Evolutionary conservation across 2,329 filamentous ascomycete genomes (phyloP).

Genomic region (Amauroascus verrucosus): DNA sequence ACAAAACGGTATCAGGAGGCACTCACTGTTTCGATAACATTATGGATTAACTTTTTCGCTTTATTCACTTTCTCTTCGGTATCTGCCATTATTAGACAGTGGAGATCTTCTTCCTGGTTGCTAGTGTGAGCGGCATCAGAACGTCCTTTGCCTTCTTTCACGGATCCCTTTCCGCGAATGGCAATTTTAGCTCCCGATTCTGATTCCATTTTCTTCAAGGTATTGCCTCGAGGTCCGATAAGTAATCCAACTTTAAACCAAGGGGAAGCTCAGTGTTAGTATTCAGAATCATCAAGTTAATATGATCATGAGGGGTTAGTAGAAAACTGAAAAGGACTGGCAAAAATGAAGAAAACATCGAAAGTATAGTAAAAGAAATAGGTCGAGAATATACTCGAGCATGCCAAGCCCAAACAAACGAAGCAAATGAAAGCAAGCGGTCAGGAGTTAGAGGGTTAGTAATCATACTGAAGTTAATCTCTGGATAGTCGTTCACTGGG

Average conservation of each 20-base stretch:
- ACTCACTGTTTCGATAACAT: conserved; percentile 94
- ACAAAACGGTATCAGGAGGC: neutral
- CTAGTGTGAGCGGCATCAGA: conserved; percentile 98
- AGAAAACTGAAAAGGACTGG: conserved; percentile 15
- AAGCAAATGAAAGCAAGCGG: conserved; percentile 39
- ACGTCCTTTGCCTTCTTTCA: conserved; percentile 98
- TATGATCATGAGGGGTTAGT: conserved; percentile 17
- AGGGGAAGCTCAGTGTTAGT: conserved; percentile 85
- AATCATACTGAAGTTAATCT: conserved; percentile 99
- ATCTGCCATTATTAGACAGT: conserved; percentile 99
- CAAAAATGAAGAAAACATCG: conserved; percentile 21
- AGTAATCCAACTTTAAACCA: conserved; percentile 95
- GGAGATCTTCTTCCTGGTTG: conserved; percentile 98
- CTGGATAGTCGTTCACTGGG: conserved; percentile 99
- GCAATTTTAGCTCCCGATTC: conserved; percentile 98
- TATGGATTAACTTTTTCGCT: conserved; percentile 95
- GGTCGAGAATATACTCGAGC: conserved; percentile 25
- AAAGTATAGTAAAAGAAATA: conserved; percentile 36
- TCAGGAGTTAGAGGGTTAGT: conserved; percentile 95
- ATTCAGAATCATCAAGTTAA: conserved; percentile 30
- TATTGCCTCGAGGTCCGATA: conserved; percentile 99
- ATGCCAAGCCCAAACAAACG: conserved; percentile 19
- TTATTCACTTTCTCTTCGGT: conserved; percentile 99
- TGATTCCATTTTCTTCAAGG: conserved; percentile 97
- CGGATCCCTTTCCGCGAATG: conserved; percentile 97